phyloP scores from a whole-genome alignment of 2,329 filamentous ascomycete genomes.

The Dothidotthia symphoricarpi region DNA sequence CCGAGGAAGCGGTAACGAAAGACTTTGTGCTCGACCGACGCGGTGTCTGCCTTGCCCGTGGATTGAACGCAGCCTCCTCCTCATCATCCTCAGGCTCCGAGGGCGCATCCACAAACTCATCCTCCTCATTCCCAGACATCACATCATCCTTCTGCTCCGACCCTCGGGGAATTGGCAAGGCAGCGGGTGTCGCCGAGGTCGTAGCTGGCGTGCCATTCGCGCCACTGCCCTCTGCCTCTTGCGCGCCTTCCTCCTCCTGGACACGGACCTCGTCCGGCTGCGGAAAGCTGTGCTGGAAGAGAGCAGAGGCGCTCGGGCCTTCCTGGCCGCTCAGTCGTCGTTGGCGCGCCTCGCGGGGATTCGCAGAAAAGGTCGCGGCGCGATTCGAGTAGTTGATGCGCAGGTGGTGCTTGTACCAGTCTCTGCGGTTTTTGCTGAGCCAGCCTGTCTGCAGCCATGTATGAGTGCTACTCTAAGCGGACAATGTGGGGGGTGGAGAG shows the following conservation, averaged over 20 bases:
- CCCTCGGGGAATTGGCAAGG: slow-evolving; percentile 31
- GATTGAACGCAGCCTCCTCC: slow-evolving; percentile 14
- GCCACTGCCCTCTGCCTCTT: slow-evolving; percentile 7
- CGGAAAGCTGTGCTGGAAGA: slow-evolving; percentile 44
- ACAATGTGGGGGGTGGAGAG: too few species aligned
- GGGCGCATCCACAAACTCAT: slow-evolving; percentile 29
- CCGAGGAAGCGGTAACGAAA: slow-evolving; percentile 34
- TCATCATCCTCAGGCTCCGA: slow-evolving; percentile 35
- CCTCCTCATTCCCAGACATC: slow-evolving; percentile 16
- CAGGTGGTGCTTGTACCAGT: slow-evolving; percentile 59
- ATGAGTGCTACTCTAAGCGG: too few species aligned
- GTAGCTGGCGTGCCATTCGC: slow-evolving; percentile 17
- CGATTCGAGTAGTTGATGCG: slow-evolving; percentile 46
- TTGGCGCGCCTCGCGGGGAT: slow-evolving; percentile 45
- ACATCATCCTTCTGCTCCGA: slow-evolving; percentile 26
- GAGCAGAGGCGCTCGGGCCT: slow-evolving; percentile 40
- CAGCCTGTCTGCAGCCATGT: slow-evolving; percentile 51
- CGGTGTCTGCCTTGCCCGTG: slow-evolving; percentile 6
- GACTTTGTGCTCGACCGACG: slow-evolving; percentile 34
- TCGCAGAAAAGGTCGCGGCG: slow-evolving; percentile 53
- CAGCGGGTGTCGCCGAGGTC: slow-evolving; percentile 25
- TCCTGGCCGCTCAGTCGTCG: slow-evolving; percentile 45
- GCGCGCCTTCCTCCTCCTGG: slow-evolving; percentile 24
- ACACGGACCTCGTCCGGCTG: slow-evolving; percentile 41
- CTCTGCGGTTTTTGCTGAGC: slow-evolving; percentile 61